phyloP scores from a whole-genome alignment of 2,329 filamentous ascomycete genomes.

The Didymella exigua region DNA sequence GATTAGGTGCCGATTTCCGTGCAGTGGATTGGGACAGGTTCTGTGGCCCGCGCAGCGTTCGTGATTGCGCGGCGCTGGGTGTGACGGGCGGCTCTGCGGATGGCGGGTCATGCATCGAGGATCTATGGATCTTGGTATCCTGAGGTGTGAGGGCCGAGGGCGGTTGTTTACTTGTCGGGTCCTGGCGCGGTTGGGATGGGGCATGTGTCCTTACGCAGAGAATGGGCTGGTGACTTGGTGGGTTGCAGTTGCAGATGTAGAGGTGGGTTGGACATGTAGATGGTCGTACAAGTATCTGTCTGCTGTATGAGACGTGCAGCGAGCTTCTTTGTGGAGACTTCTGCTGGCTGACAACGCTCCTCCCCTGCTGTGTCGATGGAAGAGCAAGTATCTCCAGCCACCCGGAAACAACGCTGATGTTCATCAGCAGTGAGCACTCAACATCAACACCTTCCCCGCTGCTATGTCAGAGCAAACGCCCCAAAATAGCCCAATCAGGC shows the following conservation, averaged over 20 bases:
- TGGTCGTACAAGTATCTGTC: neutral
- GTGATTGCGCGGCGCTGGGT: conserved; percentile 13
- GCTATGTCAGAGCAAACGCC: neutral
- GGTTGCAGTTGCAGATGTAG: too few relatives aligned
- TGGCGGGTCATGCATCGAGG: conserved; percentile 7
- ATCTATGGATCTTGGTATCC: conserved; percentile 2
- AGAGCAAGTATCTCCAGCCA: neutral
- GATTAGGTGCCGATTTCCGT: too few relatives aligned
- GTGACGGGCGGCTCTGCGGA: conserved; percentile 41
- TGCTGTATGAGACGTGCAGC: neutral
- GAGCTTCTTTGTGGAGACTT: neutral
- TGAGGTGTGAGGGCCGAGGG: conserved; percentile 3
- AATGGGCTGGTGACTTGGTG: neutral
- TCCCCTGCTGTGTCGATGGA: neutral
- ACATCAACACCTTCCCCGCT: conserved; percentile 5
- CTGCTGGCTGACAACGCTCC: neutral
- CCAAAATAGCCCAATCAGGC: conserved; percentile 22
- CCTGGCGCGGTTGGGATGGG: too few relatives aligned
- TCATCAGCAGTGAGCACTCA: neutral
- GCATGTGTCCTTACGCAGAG: neutral
- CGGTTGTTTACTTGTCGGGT: conserved; percentile 8
- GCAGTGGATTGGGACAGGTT: conserved; percentile 5
- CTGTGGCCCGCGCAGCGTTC: neutral
- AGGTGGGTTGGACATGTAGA: neutral
- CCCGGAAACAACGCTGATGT: conserved; percentile 12